Evolutionary conservation across 2,329 filamentous ascomycete species (phyloP).

Genomic region (Colletotrichum horii): DNA sequence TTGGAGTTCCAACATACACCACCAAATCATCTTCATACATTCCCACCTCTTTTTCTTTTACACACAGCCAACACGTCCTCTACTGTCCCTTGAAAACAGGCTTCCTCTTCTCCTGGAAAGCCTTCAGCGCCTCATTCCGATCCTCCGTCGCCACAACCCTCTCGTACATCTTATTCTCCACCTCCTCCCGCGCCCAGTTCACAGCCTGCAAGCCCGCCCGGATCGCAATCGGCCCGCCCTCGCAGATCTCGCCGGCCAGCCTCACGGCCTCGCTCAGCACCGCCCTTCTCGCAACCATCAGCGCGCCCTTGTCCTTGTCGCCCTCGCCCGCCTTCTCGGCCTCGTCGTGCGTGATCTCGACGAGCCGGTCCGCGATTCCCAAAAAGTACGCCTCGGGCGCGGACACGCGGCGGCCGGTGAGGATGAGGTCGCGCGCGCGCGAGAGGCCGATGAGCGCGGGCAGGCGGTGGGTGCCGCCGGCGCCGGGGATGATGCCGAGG

Average conservation of each 20-base stretch:
- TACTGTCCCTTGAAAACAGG: slow-evolving; percentile 62
- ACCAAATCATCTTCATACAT: not conserved
- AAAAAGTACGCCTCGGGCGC: slow-evolving; percentile 90
- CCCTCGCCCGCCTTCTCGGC: slow-evolving; percentile 37
- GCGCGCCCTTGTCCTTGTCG: slow-evolving; percentile 43
- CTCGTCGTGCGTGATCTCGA: slow-evolving; percentile 68
- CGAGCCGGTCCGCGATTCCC: slow-evolving; percentile 87
- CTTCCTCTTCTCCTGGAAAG: slow-evolving; percentile 74
- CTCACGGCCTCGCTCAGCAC: slow-evolving; percentile 79
- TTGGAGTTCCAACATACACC: not conserved
- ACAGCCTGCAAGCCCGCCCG: slow-evolving; percentile 82
- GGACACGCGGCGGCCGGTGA: slow-evolving; percentile 86
- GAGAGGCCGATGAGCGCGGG: slow-evolving; percentile 79
- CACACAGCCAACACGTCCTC: rapidly evolving
- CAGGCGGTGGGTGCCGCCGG: slow-evolving; percentile 89
- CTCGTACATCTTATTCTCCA: slow-evolving; percentile 89
- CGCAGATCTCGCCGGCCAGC: slow-evolving; percentile 84
- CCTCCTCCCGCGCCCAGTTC: slow-evolving; percentile 70
- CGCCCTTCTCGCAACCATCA: slow-evolving; percentile 65
- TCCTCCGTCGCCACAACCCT: slow-evolving; percentile 85
- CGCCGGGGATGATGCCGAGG: slow-evolving; percentile 92
- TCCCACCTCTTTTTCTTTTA: not conserved
- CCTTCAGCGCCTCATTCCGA: slow-evolving; percentile 83
- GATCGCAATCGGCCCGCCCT: slow-evolving; percentile 85
- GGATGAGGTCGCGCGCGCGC: slow-evolving; percentile 86